These are phyloP conservation scores for Cercospora zeina DNA, from an alignment of 2,329 filamentous ascomycete species.

Conservation along the genomic window DNA sequence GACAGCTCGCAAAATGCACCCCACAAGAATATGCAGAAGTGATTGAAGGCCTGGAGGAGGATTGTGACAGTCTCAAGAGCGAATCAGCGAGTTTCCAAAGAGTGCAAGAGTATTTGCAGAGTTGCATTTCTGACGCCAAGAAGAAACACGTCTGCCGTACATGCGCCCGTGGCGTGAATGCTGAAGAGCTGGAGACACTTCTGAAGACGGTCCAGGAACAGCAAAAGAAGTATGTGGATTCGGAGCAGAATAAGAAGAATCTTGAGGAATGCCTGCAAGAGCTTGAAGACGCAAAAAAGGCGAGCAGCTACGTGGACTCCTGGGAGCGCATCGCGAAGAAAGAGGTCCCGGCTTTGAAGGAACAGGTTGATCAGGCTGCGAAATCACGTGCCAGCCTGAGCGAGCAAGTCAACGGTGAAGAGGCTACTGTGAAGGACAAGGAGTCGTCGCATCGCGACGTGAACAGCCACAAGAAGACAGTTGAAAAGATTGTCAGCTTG, in stretches of 20 bases:
- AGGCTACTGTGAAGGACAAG: conserved; percentile 62
- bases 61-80: conserved; percentile 61
- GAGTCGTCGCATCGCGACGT: conserved; percentile 69
- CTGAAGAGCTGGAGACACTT: conserved; percentile 63
- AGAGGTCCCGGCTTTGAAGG: conserved; percentile 69
- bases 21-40: conserved; percentile 55
- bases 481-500: conserved; percentile 72
- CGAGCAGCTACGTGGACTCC: conserved; percentile 69
- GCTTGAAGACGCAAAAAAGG: conserved; percentile 54
- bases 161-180: conserved; percentile 69
- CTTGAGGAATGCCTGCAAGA: conserved; percentile 61
- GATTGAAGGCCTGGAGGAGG: conserved; percentile 47
- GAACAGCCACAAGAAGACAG: conserved; percentile 73
- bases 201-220: conserved; percentile 61
- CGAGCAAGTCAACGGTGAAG: conserved; percentile 59
- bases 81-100: conserved; percentile 44
- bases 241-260: conserved; percentile 5
- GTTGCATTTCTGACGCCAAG: conserved; percentile 51
- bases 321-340: conserved; percentile 66
- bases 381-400: conserved; percentile 44
- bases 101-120: conserved; percentile 32
- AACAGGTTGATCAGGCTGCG: conserved; percentile 59
- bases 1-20: conserved; percentile 49
- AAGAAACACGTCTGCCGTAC: conserved; percentile 72
- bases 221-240: conserved; percentile 25